Percentiles rank a stretch among this genome's conserved stretches.
Conservation (phyloP, 2,329 filamentous ascomycete species). For the Ploettnerulaceae sp. region DNA sequence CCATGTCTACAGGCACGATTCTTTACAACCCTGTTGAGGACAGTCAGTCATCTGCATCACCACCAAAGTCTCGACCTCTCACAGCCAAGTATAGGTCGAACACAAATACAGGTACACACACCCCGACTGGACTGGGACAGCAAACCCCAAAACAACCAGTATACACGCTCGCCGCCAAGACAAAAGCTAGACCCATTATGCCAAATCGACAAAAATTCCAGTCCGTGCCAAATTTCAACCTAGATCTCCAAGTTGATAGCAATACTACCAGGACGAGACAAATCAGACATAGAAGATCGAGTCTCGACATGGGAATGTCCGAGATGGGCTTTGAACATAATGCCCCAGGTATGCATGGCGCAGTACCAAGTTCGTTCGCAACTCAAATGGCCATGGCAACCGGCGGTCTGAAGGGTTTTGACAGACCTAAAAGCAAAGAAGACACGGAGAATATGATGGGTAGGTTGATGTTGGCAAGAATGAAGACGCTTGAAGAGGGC, state of each 20-base stretch:
- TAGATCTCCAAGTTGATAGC: conserved; percentile 13
- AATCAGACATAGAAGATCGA: conserved; percentile 44
- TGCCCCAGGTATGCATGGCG: conserved; percentile 56
- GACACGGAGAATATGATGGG: conserved; percentile 66
- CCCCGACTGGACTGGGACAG: conserved; percentile 15
- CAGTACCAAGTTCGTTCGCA: conserved; percentile 69
- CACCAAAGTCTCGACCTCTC: conserved; percentile 34
- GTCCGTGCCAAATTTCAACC: conserved; percentile 48
- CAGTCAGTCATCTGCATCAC: conserved; percentile 38
- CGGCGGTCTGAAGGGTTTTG: conserved; percentile 49
- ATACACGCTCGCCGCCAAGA: conserved; percentile 36
- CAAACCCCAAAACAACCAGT: conserved; percentile 31
- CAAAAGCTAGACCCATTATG: conserved; percentile 52
- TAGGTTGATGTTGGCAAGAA: conserved; percentile 76
- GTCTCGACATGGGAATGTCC: conserved; percentile 64
- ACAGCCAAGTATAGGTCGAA: conserved; percentile 33
- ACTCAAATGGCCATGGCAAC: conserved; percentile 74
- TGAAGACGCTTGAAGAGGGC: conserved; percentile 90
- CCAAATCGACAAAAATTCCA: conserved; percentile 48
- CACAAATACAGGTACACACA: conserved; percentile 25
- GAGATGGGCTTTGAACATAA: conserved; percentile 65
- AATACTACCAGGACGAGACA: conserved; percentile 12
- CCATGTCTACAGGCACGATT: conserved; percentile 76
- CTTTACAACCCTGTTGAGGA: conserved; percentile 67
- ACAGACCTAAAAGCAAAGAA: conserved; percentile 39